phyloP scores from a whole-genome alignment of 2,329 filamentous ascomycete species.

The Cladobotryum mycophilum region DNA sequence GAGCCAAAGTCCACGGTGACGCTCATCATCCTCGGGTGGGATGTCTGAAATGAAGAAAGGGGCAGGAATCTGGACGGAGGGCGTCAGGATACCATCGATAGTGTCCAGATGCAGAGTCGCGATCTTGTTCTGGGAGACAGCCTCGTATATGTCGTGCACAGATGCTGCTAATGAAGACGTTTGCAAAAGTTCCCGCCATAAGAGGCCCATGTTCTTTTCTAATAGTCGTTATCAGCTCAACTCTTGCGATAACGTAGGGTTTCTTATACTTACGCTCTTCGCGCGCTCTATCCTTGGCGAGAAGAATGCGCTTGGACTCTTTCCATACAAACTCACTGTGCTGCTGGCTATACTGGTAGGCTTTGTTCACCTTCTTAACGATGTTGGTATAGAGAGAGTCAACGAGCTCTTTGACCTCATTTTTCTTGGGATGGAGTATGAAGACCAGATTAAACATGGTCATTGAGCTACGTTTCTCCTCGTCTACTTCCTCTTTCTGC shows the following conservation, averaged over 20 bases:
- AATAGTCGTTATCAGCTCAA: background rate
- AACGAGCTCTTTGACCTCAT: slow-evolving; percentile 68
- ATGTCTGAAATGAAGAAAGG: slow-evolving; percentile 68
- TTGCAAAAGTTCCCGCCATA: slow-evolving; percentile 66
- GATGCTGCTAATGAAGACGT: slow-evolving; percentile 75
- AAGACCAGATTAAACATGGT: slow-evolving; percentile 98
- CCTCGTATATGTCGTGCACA: slow-evolving; percentile 74
- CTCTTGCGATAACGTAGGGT: background rate
- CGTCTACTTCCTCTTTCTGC: slow-evolving; percentile 44
- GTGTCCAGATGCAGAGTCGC: slow-evolving; percentile 74
- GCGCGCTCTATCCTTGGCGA: slow-evolving; percentile 73
- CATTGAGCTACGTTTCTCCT: slow-evolving; percentile 66
- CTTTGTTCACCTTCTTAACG: slow-evolving; percentile 86
- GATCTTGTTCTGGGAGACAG: slow-evolving; percentile 78
- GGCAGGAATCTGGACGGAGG: slow-evolving; percentile 59
- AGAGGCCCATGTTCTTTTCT: slow-evolving; percentile 54
- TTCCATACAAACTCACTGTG: slow-evolving; percentile 86
- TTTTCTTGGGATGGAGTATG: slow-evolving; percentile 71
- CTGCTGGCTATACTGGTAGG: slow-evolving; percentile 87
- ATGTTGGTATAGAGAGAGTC: slow-evolving; percentile 80
- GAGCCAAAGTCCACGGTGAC: slow-evolving; percentile 72
- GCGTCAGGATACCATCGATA: slow-evolving; percentile 49
- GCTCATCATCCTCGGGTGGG: slow-evolving; percentile 59
- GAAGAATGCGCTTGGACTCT: slow-evolving; percentile 76
- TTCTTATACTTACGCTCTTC: slow-evolving; percentile 50